These are phyloP conservation scores for Eucalyptus camaldulensis DNA, from an alignment of 345 rosid species.

Conservation along the genomic window DNA sequence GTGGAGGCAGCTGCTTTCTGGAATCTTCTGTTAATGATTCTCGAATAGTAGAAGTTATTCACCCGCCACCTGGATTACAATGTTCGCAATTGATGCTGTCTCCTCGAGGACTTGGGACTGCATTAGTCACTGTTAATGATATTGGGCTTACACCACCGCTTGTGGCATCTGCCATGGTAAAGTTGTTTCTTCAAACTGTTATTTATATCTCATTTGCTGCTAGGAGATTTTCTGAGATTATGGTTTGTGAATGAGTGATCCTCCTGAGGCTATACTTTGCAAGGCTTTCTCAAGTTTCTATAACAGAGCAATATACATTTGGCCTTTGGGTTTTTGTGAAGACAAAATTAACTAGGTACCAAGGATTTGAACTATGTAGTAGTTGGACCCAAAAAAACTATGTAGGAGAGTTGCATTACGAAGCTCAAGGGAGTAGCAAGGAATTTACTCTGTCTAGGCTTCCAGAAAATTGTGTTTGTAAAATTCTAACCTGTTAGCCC, in stretches of 20 bases:
- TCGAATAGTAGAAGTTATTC: slow-evolving; percentile 67
- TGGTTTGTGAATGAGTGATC: not conserved
- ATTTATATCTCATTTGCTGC: not conserved
- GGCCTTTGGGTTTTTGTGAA: not conserved
- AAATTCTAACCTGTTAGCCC: not conserved
- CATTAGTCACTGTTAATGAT: slow-evolving; percentile 64
- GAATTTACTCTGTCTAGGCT: not conserved
- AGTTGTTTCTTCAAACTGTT: not conserved
- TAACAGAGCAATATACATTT: not conserved
- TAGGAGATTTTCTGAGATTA: not conserved
- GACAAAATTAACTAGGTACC: not conserved
- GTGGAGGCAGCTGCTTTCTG: slow-evolving; percentile 89
- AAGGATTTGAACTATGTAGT: not conserved
- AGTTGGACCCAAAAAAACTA: not conserved
- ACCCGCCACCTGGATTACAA: slow-evolving; percentile 53
- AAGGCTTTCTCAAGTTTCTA: not conserved
- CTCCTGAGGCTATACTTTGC: not conserved
- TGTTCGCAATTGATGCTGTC: slow-evolving; percentile 62
- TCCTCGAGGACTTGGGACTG: slow-evolving; percentile 80
- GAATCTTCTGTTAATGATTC: slow-evolving; percentile 77
- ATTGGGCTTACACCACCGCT: slow-evolving; percentile 71
- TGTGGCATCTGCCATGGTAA: slow-evolving; percentile 69
- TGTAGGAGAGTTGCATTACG: not conserved
- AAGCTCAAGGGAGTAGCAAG: not conserved
- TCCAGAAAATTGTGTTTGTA: not conserved